These are phyloP conservation scores for Fusarium scirpi DNA, from an alignment of 2,329 filamentous ascomycete species.

Conservation along the genomic window DNA sequence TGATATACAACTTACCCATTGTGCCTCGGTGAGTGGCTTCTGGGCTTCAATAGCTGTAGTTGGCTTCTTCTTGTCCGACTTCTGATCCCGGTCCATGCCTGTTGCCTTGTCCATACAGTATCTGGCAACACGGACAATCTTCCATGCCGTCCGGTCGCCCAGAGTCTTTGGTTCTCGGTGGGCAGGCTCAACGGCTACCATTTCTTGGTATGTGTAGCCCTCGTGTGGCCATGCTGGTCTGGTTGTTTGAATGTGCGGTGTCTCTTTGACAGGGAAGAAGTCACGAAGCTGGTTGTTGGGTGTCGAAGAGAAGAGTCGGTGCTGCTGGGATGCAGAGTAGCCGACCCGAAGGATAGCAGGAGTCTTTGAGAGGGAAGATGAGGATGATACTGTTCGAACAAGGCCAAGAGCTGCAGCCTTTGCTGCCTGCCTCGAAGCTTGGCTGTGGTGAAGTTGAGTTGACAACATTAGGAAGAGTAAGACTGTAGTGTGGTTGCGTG, in stretches of 20 bases:
- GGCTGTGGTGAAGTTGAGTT: constrained; percentile 40
- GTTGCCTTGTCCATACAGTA: constrained; percentile 86
- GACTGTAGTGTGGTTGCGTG: neutral
- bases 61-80: constrained; percentile 68
- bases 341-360: constrained; percentile 27
- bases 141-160: constrained; percentile 83
- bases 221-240: constrained; percentile 77
- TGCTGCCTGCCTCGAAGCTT: constrained; percentile 44
- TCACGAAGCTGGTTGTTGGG: constrained; percentile 61
- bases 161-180: constrained; percentile 79
- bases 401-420: constrained; percentile 42
- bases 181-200: constrained; percentile 78
- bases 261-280: constrained; percentile 73
- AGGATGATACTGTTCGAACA: constrained; percentile 31
- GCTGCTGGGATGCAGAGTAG: constrained; percentile 32
- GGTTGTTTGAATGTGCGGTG: constrained; percentile 70
- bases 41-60: constrained; percentile 66
- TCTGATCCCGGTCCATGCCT: constrained; percentile 78
- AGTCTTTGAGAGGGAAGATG: constrained; percentile 25
- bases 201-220: constrained; percentile 82
- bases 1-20: constrained; percentile 70
- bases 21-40: constrained; percentile 79
- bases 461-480: constrained; percentile 46
- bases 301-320: constrained; percentile 63
- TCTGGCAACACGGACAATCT: constrained; percentile 79